Evolutionary conservation across 225 moss, liverwort and hornwort species (phyloP).

Genomic region (Polytrichum commune): DNA sequence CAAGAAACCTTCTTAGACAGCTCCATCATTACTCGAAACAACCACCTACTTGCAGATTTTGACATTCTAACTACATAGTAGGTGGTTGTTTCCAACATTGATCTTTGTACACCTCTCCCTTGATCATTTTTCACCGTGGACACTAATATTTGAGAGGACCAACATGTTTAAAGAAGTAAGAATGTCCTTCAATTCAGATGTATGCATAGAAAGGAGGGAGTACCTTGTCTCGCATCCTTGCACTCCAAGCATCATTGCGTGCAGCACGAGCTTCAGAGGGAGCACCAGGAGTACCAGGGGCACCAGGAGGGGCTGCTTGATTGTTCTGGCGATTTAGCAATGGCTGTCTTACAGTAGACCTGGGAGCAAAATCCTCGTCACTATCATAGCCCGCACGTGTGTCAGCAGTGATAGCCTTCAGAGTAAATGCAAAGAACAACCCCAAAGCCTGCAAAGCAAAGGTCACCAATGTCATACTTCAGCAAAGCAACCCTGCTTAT

Average conservation of each 20-base stretch:
- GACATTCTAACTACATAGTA: no score
- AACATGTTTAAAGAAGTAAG: no score
- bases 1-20: background rate
- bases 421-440: slow-evolving; percentile 70
- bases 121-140: background rate
- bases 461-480: background rate
- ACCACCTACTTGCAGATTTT: no score
- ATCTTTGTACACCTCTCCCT: no score
- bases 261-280: slow-evolving; percentile 49
- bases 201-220: background rate
- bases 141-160: background rate
- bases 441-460: slow-evolving; percentile 58
- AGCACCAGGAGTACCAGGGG: slow-evolving; percentile 36
- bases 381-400: slow-evolving; percentile 78
- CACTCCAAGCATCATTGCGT: slow-evolving; percentile 95
- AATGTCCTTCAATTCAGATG: background rate
- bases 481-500: background rate
- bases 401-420: slow-evolving; percentile 62
- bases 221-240: slow-evolving; percentile 98
- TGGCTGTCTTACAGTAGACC: slow-evolving; percentile 47
- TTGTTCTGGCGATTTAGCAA: slow-evolving; percentile 70
- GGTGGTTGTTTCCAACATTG: no score
- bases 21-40: no score
- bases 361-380: slow-evolving; percentile 71
- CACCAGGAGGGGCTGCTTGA: slow-evolving; percentile 56